Percentiles rank a stretch among this genome's conserved stretches.
Evolutionary conservation across 495 filamentous ascomycete species (phyloP).

Genomic region (Xylaria bambusicola): DNA sequence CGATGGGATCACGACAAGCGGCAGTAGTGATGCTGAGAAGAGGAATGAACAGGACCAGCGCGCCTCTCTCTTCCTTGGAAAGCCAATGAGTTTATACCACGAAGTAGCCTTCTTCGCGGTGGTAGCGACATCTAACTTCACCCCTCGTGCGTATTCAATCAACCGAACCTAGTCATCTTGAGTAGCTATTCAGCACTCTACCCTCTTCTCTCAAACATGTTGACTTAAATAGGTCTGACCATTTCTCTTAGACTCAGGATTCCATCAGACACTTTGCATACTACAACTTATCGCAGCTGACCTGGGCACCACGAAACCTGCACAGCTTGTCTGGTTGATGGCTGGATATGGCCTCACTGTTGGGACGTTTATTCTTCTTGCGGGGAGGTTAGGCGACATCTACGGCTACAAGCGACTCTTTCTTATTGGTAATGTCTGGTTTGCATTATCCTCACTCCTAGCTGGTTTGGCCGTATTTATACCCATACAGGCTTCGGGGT

Average conservation of each 20-base stretch:
- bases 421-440: slow-evolving; percentile 64
- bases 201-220: no score
- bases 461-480: slow-evolving; percentile 53
- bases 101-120: slow-evolving; percentile 33
- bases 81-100: slow-evolving; percentile 30
- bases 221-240: neutral
- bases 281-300: slow-evolving; percentile 46
- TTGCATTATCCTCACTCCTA: slow-evolving; percentile 62
- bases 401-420: slow-evolving; percentile 68
- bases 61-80: slow-evolving; percentile 27
- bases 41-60: slow-evolving; percentile 19
- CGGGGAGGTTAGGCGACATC: slow-evolving; percentile 67
- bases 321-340: slow-evolving; percentile 53
- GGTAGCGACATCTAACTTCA: slow-evolving; percentile 35
- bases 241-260: slow-evolving; percentile 29
- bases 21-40: slow-evolving; percentile 30
- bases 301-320: slow-evolving; percentile 43
- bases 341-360: slow-evolving; percentile 62
- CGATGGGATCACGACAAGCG: slow-evolving; percentile 12
- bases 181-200: no score
- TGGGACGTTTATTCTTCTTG: slow-evolving; percentile 69
- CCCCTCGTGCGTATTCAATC: slow-evolving; percentile 33
- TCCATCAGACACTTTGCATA: slow-evolving; percentile 35
- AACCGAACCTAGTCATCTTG: no score
- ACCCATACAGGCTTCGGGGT: slow-evolving; percentile 43